A percentile compares a stretch with the other conserved stretches of the same genome.
These are phyloP conservation scores for Helenozyma rhizophorensis DNA, from an alignment of 805 yeast genomes.

Conservation along the genomic window DNA sequence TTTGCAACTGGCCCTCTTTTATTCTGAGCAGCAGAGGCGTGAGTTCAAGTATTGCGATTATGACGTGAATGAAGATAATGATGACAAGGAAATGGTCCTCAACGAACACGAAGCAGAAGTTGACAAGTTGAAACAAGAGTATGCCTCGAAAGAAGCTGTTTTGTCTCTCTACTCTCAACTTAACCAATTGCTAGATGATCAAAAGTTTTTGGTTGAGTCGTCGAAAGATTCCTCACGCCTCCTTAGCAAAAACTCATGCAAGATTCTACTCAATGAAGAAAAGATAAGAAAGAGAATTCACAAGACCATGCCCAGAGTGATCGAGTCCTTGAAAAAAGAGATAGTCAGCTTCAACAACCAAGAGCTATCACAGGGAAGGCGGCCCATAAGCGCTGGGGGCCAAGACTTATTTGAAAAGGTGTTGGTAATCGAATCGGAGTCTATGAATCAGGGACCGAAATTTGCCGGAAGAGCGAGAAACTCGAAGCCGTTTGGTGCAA, in stretches of 20 bases:
- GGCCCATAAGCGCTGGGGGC: conserved; percentile 40
- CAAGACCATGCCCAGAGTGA: conserved; percentile 63
- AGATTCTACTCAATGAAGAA: conserved; percentile 76
- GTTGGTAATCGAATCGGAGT: conserved; percentile 25
- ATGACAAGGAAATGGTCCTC: conserved; percentile 56
- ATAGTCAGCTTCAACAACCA: conserved; percentile 45
- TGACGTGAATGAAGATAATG: conserved; percentile 32
- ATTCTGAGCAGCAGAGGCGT: conserved; percentile 46
- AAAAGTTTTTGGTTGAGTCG: conserved; percentile 58
- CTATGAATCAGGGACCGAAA: conserved; percentile 1
- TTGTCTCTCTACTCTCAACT: conserved; percentile 54
- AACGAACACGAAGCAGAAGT: conserved; percentile 64
- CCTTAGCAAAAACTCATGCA: conserved; percentile 69
- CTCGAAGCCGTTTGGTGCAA: no score
- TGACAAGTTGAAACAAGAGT: conserved; percentile 44
- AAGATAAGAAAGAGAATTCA: conserved; percentile 62
- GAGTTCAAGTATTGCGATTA: conserved; percentile 41
- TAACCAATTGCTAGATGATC: conserved; percentile 54
- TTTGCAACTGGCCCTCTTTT: conserved; percentile 61
- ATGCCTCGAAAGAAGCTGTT: conserved; percentile 49
- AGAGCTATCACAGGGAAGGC: conserved; percentile 16
- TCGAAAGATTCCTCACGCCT: conserved; percentile 78
- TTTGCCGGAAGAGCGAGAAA: no score
- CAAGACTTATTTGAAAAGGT: conserved; percentile 42
- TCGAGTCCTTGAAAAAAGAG: conserved; percentile 46